phyloP scores from a whole-genome alignment of 2,329 filamentous ascomycete genomes.

The Ceratocystis cubensis region DNA sequence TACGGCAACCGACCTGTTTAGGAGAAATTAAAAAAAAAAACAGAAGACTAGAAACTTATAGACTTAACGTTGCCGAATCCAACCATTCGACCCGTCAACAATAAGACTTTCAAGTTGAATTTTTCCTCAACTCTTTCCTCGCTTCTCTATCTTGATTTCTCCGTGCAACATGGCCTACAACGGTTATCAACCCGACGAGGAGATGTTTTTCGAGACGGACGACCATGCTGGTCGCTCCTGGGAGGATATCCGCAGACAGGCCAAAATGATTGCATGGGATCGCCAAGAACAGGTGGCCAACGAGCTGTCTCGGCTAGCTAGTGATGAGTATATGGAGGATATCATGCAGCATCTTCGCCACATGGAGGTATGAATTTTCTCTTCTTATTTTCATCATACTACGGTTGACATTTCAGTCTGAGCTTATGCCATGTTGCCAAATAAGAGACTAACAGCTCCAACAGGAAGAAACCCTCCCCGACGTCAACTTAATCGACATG shows the following conservation, averaged over 20 bases:
- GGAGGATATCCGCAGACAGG: slow-evolving; percentile 60
- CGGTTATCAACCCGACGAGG: slow-evolving; percentile 30
- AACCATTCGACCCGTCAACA: background rate
- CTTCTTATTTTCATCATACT: background rate
- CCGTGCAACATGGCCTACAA: slow-evolving; percentile 37
- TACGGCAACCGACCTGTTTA: slow-evolving; percentile 6
- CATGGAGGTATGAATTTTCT: slow-evolving; percentile 62
- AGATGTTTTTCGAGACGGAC: slow-evolving; percentile 42
- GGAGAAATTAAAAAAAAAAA: background rate
- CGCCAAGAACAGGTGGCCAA: slow-evolving; percentile 79
- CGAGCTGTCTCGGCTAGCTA: slow-evolving; percentile 72
- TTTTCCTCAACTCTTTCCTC: slow-evolving; percentile 27
- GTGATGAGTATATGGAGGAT: slow-evolving; percentile 87
- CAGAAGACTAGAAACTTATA: background rate
- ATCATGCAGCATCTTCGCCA: slow-evolving; percentile 86
- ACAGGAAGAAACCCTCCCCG: slow-evolving; percentile 72
- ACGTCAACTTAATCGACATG: slow-evolving; percentile 96
- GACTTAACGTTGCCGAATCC: background rate
- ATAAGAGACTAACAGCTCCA: background rate
- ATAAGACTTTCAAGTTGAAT: background rate
- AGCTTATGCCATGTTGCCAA: slow-evolving; percentile 9
- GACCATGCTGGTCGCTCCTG: slow-evolving; percentile 41
- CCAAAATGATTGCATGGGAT: slow-evolving; percentile 66
- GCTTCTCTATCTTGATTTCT: slow-evolving; percentile 10
- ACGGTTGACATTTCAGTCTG: background rate